Percentiles rank a stretch among this genome's conserved stretches.
Evolutionary conservation across 805 yeast species (phyloP).

Genomic region (Blastobotrys attinorum): DNA sequence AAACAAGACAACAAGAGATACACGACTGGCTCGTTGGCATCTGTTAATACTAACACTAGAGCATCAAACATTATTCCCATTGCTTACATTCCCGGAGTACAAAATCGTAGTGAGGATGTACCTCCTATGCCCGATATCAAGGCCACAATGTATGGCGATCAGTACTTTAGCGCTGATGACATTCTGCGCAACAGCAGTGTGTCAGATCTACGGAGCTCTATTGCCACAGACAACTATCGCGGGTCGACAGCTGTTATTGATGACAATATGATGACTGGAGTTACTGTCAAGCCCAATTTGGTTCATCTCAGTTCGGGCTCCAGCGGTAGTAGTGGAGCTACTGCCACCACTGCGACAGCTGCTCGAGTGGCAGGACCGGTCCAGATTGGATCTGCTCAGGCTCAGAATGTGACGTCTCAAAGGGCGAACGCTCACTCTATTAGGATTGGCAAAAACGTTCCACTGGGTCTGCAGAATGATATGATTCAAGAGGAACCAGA

Average conservation of each 20-base stretch:
- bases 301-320: constrained; percentile 48
- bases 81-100: constrained; percentile 92
- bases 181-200: constrained; percentile 18
- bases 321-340: too few species aligned
- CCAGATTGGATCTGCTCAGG: constrained; percentile 6
- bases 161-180: constrained; percentile 21
- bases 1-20: constrained; percentile 9
- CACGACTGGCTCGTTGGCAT: constrained; percentile 22
- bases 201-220: constrained; percentile 27
- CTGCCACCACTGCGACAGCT: constrained; percentile 1
- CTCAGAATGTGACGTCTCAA: constrained; percentile 7
- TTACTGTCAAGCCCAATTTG: constrained; percentile 64
- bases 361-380: constrained; percentile 33
- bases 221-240: constrained; percentile 33
- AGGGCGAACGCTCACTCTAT: constrained; percentile 23
- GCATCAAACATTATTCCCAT: constrained; percentile 87
- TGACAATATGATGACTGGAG: constrained; percentile 51
- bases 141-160: constrained; percentile 10
- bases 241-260: constrained; percentile 38
- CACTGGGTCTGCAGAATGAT: constrained; percentile 19
- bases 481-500: constrained; percentile 21
- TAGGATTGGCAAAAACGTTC: constrained; percentile 23
- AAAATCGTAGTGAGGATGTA: constrained; percentile 18
- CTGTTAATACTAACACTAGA: constrained; percentile 53
- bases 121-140: constrained; percentile 19